Evolutionary conservation across 768 basidiomycete genomes (phyloP).

Genomic region (Pisolithus tinctorius): DNA sequence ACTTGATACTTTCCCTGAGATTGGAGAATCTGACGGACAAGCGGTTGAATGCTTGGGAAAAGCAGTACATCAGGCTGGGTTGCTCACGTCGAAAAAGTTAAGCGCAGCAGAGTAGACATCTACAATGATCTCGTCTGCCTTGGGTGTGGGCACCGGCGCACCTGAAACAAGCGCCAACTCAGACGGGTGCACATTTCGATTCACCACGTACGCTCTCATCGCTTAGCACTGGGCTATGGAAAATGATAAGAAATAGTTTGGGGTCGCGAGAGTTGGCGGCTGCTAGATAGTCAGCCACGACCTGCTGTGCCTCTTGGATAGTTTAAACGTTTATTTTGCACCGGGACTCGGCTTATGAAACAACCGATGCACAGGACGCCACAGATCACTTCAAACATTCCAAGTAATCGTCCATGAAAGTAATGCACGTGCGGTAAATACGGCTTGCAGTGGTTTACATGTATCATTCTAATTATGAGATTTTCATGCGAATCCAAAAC

Average conservation of each 20-base stretch:
- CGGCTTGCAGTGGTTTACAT: slow-evolving; percentile 26
- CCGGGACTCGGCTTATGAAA: too few species aligned
- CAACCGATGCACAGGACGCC: too few species aligned
- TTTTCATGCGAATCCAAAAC: slow-evolving; percentile 75
- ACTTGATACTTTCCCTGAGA: slow-evolving; percentile 85
- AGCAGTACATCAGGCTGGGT: slow-evolving; percentile 25
- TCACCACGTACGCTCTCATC: slow-evolving; percentile 79
- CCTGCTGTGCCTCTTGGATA: too few species aligned
- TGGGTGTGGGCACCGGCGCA: slow-evolving; percentile 49
- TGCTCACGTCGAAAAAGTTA: slow-evolving; percentile 68
- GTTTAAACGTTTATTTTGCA: too few species aligned
- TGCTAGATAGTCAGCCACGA: neutral
- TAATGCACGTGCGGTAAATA: neutral
- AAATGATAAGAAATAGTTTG: neutral
- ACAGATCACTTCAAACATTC: neutral
- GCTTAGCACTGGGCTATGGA: neutral
- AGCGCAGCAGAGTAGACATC: slow-evolving; percentile 71
- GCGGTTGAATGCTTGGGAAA: neutral
- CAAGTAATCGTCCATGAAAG: neutral
- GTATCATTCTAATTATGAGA: neutral
- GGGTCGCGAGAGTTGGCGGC: too few species aligned
- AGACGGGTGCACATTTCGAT: slow-evolving; percentile 62
- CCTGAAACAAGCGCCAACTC: slow-evolving; percentile 47
- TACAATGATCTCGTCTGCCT: slow-evolving; percentile 54
- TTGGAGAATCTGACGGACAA: slow-evolving; percentile 59